Conservation (phyloP, 2,329 filamentous ascomycete genomes). For the Furcasterigmium furcatum region DNA sequence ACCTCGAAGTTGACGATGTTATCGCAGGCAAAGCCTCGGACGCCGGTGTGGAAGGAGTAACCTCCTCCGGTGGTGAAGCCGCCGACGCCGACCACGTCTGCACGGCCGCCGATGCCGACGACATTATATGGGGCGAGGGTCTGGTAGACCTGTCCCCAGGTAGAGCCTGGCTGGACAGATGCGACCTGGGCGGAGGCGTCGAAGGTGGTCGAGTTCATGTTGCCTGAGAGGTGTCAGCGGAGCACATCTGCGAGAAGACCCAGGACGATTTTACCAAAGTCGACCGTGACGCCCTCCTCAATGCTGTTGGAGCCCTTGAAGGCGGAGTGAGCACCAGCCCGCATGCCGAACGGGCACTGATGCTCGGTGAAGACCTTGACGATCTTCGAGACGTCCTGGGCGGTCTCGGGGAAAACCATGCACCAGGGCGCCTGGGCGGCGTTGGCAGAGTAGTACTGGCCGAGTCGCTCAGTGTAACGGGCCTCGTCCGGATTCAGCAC, state of each 20-base stretch:
- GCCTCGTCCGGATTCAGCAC: conserved; percentile 13
- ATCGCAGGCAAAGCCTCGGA: conserved; percentile 37
- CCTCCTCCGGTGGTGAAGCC: conserved; percentile 17
- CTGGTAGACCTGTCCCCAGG: conserved; percentile 20
- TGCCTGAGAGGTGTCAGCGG: conserved; percentile 11
- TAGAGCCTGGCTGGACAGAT: conserved; percentile 21
- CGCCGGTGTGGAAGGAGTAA: conserved; percentile 24
- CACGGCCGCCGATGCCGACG: conserved; percentile 15
- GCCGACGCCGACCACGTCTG: conserved; percentile 18
- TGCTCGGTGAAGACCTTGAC: conserved; percentile 14
- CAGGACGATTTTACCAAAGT: conserved; percentile 14
- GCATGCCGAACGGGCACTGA: conserved; percentile 21
- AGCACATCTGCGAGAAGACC: neutral
- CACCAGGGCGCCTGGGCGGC: conserved; percentile 22
- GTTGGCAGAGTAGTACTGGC: conserved; percentile 25
- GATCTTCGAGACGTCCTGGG: conserved; percentile 12
- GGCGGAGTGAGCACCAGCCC: conserved; percentile 20
- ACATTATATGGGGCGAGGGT: conserved; percentile 13
- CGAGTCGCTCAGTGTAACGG: conserved; percentile 16
- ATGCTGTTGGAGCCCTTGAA: conserved; percentile 18
- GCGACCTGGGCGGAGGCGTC: conserved; percentile 21
- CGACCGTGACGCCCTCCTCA: conserved; percentile 19
- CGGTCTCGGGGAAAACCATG: conserved; percentile 10
- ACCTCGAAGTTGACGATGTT: conserved; percentile 36
- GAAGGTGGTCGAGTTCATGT: conserved; percentile 26